Evolutionary conservation across 2,329 filamentous ascomycete genomes (phyloP).

Genomic region (Aschersonia sp.): DNA sequence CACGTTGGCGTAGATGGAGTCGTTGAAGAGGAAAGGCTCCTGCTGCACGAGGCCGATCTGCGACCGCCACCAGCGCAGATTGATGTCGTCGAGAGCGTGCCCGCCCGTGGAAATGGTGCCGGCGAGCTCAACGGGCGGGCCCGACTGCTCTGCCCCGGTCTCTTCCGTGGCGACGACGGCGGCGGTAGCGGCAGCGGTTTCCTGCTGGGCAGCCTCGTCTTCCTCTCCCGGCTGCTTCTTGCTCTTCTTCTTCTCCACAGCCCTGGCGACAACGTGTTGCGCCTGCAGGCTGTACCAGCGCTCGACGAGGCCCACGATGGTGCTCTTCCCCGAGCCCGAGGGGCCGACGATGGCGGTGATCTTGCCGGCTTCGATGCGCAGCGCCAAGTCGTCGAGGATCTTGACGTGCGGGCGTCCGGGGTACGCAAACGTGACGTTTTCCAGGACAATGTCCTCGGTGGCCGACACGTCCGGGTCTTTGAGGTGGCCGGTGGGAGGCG

Average conservation of each 20-base stretch:
- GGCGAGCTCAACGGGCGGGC: slow-evolving; percentile 29
- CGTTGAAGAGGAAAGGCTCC: slow-evolving; percentile 54
- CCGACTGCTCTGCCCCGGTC: slow-evolving; percentile 20
- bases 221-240: slow-evolving; percentile 22
- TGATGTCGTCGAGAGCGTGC: slow-evolving; percentile 38
- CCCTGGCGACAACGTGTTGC: slow-evolving; percentile 35
- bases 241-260: slow-evolving; percentile 30
- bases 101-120: slow-evolving; percentile 35
- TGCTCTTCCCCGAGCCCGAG: slow-evolving; percentile 61
- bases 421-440: slow-evolving; percentile 58
- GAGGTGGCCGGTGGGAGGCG: slow-evolving; percentile 19
- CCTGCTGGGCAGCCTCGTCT: slow-evolving; percentile 9
- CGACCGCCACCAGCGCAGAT: slow-evolving; percentile 48
- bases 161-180: slow-evolving; percentile 5
- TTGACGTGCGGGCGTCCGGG: slow-evolving; percentile 50
- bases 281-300: slow-evolving; percentile 53
- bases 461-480: slow-evolving; percentile 22
- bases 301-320: slow-evolving; percentile 56
- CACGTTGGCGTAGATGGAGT: slow-evolving; percentile 49
- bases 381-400: slow-evolving; percentile 43
- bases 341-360: slow-evolving; percentile 62
- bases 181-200: no score
- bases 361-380: slow-evolving; percentile 47
- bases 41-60: slow-evolving; percentile 55
- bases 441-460: slow-evolving; percentile 30